A percentile compares a stretch with the other conserved stretches of the same genome.
Evolutionary conservation across 2,329 filamentous ascomycete genomes (phyloP).

Genomic region (Ustulina deusta): DNA sequence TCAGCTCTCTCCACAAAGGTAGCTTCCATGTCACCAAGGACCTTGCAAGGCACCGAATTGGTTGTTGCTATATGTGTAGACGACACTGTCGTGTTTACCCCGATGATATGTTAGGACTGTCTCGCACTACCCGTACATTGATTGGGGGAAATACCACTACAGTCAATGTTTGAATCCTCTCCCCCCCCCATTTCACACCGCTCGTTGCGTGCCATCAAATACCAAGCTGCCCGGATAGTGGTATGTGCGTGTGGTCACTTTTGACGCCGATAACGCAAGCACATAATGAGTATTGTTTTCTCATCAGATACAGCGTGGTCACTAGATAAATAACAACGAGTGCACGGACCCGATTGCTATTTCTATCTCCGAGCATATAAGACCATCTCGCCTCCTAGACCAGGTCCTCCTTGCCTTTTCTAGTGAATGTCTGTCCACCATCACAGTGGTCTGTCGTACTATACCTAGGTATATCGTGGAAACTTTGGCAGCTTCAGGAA

Average conservation of each 20-base stretch:
- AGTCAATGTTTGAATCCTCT: slow-evolving; percentile 1
- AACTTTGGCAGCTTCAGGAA: neutral
- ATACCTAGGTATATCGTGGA: neutral
- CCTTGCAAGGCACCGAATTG: neutral
- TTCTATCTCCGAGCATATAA: neutral
- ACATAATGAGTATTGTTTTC: slow-evolving; percentile 14
- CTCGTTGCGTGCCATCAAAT: slow-evolving; percentile 36
- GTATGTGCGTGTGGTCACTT: slow-evolving; percentile 17
- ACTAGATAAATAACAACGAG: neutral
- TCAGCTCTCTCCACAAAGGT: neutral
- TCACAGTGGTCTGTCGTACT: neutral
- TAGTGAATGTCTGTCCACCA: neutral
- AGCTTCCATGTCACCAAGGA: neutral
- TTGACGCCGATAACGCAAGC: slow-evolving; percentile 31
- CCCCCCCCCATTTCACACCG: slow-evolving; percentile 39
- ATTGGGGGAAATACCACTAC: neutral
- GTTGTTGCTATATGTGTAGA: neutral
- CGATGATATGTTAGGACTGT: neutral
- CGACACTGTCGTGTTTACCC: neutral
- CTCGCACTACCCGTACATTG: neutral
- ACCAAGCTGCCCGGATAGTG: slow-evolving; percentile 10
- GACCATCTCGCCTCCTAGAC: neutral
- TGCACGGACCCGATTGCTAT: slow-evolving; percentile 1
- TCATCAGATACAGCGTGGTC: neutral
- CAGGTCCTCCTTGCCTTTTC: neutral